Conservation (phyloP, 257 asterid genomes). For the Lavandula angustifolia region DNA sequence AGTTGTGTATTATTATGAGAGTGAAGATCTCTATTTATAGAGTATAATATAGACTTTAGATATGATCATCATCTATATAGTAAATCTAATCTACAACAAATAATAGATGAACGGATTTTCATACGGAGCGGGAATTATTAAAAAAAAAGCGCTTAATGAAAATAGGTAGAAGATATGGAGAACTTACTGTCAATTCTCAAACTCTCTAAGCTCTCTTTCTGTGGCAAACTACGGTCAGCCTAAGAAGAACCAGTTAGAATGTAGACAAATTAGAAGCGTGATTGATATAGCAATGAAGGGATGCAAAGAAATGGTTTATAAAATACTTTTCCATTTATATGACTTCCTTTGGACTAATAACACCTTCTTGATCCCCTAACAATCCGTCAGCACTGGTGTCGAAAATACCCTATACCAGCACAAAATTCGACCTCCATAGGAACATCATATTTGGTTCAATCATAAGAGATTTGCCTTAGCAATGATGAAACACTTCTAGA, state of each 20-base stretch:
- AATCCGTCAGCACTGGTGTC: slow-evolving; percentile 89
- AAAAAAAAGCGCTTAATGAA: no score
- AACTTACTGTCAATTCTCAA: slow-evolving; percentile 91
- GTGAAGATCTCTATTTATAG: no score
- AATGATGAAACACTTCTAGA: no score
- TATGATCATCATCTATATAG: no score
- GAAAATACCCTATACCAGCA: slow-evolving; percentile 97
- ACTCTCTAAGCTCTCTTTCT: slow-evolving; percentile 79
- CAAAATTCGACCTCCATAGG: slow-evolving; percentile 92
- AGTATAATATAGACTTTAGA: no score
- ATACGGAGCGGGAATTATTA: no score
- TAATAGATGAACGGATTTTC: no score
- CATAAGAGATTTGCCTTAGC: no score
- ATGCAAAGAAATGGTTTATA: not conserved
- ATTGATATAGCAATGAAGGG: not conserved
- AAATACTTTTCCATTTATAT: slow-evolving; percentile 72
- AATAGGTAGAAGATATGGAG: slow-evolving; percentile 28
- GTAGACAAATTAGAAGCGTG: slow-evolving; percentile 23
- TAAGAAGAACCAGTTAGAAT: slow-evolving; percentile 34
- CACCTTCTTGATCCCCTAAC: slow-evolving; percentile 82
- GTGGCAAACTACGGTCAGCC: slow-evolving; percentile 94
- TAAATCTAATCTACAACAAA: no score
- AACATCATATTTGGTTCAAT: no score
- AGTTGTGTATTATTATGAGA: no score
- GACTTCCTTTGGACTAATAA: slow-evolving; percentile 84